Evolutionary conservation across 257 asterid genomes (phyloP), one percentile per base, ranked within the genome.

Genomic region (Solanum sparsipilum): DNA sequence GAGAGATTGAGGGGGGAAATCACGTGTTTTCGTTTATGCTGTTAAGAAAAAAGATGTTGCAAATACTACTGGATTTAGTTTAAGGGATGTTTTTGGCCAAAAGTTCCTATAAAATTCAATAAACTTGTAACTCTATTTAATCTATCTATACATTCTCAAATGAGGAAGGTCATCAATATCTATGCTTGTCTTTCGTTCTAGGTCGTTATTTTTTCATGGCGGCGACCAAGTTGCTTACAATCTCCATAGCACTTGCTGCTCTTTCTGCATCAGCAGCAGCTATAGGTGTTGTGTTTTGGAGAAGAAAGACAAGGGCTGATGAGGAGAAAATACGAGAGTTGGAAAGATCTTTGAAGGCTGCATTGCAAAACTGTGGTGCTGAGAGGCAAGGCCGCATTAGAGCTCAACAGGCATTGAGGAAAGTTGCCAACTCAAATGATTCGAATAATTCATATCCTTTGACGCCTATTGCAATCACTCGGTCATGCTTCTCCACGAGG

Each of bases 301-400:
- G 90, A 88, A 95, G 92, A 90, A 88, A 93, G 71, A 91, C 90
- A 87, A 90, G 48, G 41, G 91, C 87, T 67, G 88, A 88, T 82
- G 86, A 65, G 84, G 87, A 90, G 88, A 94, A 88, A 89, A 90
- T 97, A 85, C 86, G 75, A 83, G 88, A 91, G 83, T 96, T 97
- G 32, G 98, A 95, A 89, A 92, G 90, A 76, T 91, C 96, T 31
- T 91, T 96, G 39, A 90, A 91, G 86, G 86, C 87, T 82, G 95
- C 98, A 38, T 67, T 92, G 88, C 91, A 92, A 32, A 95, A 94
- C 25, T 93, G 98, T 84, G 92, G 93, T 87, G 96, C 98, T 85
- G 99, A 96, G 91, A 94, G 99, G 87, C 96, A 92, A 88, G 99
- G 99, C 82, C 97, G 98, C 78, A 93, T 94, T 86, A 94, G 98